phyloP scores from a whole-genome alignment of 225 moss, liverwort and hornwort genomes.

The Climacium dendroides region DNA sequence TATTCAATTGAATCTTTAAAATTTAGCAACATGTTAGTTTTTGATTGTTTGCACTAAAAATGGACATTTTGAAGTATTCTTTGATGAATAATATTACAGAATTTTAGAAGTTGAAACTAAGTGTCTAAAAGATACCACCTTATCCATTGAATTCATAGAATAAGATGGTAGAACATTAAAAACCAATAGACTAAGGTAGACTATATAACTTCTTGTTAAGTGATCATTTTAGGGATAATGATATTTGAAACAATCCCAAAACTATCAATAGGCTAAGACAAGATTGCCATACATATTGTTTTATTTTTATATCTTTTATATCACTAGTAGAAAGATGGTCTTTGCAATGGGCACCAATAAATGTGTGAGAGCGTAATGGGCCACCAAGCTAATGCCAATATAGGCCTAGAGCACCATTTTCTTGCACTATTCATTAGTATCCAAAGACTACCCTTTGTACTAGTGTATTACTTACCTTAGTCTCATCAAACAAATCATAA shows the following conservation, averaged over 20 bases:
- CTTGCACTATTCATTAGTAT: background rate
- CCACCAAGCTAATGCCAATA: background rate
- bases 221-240: background rate
- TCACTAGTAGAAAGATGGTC: background rate
- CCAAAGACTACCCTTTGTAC: background rate
- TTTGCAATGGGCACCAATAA: background rate
- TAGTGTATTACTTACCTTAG: background rate
- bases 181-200: background rate
- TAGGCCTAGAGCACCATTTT: background rate
- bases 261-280: too few relatives aligned
- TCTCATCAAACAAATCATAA: background rate
- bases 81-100: background rate
- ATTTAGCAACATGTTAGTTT: background rate
- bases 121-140: background rate
- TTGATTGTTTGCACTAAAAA: background rate
- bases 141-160: background rate
- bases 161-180: background rate
- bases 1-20: background rate
- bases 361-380: too few relatives aligned
- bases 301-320: background rate
- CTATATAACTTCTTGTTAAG: background rate
- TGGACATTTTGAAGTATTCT: background rate
- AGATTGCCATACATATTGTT: too few relatives aligned
- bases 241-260: background rate
- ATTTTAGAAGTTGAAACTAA: background rate